Base-by-base conservation (phyloP, 78 protist genomes). In the Pigoraptor vietnamica region DNA sequence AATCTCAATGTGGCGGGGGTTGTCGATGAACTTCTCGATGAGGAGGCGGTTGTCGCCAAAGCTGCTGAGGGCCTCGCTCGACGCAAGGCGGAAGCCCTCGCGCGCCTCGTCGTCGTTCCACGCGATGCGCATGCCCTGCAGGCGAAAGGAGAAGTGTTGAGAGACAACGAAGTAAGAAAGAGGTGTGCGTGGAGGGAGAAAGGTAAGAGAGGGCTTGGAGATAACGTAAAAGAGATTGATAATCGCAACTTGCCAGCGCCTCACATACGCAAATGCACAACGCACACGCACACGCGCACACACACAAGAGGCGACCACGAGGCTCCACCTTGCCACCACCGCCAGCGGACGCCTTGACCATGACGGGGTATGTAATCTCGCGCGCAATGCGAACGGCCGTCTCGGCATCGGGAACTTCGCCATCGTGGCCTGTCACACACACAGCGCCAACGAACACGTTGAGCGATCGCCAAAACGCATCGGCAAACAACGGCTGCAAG, bases 291-390 rank as follows among this genome's bases (percentile, higher is more conserved):
- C 21, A 14, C 32, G 32, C n/a, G 1, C 84, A 14, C 34, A 25
- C 84, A 79, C n/a, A n/a, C n/a, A n/a, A n/a, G n/a, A n/a, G n/a
- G n/a, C n/a, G n/a, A n/a, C n/a, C n/a, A n/a, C n/a, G n/a, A n/a
- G n/a, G n/a, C n/a, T n/a, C n/a, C n/a, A n/a, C 93, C 94, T 97
- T 97, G 35, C 99, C 99, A 56, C 99, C 99, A 33, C 99, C 99
- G 35, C 99, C 99, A 89, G 91, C 1, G 32, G 95, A 97, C 0
- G 99, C 98, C 93, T 98, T 98, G 93, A 98, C 96, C 89, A 98
- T 39, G 6, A 97, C 96, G 23, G 99, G 99, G 40, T 95, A 98
- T 14, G 29, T 48, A 14, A 6, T 21, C 6, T 6, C 67, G n/a
- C n/a, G n/a, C n/a, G n/a, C n/a, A n/a, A n/a, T n/a, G n/a, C n/a